Percentiles rank a stretch among this genome's conserved stretches.
Conservation (phyloP, 345 rosid species). For the Streptanthus diversifolius region DNA sequence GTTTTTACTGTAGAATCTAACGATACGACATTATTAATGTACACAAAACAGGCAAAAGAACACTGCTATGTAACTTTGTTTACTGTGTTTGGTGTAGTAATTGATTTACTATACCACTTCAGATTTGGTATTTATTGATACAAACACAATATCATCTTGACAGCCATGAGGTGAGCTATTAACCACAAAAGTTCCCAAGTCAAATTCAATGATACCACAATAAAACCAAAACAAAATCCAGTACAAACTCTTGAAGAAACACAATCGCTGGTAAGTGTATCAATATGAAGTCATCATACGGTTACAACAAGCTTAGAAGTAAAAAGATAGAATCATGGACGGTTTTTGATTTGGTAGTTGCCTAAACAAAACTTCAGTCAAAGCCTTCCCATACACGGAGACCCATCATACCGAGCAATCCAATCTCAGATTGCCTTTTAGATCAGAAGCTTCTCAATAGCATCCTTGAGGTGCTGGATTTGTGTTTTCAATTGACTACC, state of each 20-base stretch:
- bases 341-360: conserved; percentile 21
- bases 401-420: conserved; percentile 86
- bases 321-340: not conserved
- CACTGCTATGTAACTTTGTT: conserved; percentile 16
- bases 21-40: not conserved
- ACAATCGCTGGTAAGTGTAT: not conserved
- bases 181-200: not conserved
- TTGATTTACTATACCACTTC: conserved; percentile 2
- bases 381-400: conserved; percentile 56
- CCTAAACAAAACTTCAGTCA: conserved; percentile 50
- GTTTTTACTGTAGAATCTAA: conserved; percentile 12
- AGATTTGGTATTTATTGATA: not conserved
- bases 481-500: conserved; percentile 84
- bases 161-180: not conserved
- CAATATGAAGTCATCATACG: not conserved
- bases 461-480: conserved; percentile 91
- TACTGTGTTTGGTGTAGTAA: conserved; percentile 2
- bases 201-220: not conserved
- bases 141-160: not conserved
- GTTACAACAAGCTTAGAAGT: conserved; percentile 13
- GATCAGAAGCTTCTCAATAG: conserved; percentile 91
- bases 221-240: not conserved
- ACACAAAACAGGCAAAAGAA: conserved; percentile 17
- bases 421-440: conserved; percentile 19
- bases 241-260: not conserved